Percentiles rank a stretch among this genome's conserved stretches.
Conservation (phyloP, 345 rosid species). For the Melaleuca quinquenervia region DNA sequence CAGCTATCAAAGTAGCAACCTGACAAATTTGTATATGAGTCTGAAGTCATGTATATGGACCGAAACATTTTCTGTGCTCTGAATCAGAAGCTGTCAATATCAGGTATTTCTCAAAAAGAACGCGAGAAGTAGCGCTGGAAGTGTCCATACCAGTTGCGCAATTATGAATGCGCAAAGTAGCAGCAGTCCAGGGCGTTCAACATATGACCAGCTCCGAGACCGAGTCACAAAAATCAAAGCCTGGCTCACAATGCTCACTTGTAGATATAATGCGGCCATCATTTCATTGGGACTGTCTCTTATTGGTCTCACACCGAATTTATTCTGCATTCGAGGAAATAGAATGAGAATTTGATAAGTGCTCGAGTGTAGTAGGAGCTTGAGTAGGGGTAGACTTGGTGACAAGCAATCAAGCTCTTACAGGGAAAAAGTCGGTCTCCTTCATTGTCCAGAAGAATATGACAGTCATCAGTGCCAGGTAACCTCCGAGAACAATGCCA, state of each 20-base stretch:
- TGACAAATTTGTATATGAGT: neutral
- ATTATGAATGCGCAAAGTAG: slow-evolving; percentile 21
- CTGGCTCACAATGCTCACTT: slow-evolving; percentile 47
- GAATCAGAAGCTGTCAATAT: neutral
- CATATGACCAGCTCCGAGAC: slow-evolving; percentile 36
- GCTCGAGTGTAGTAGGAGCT: neutral
- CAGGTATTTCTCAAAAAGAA: neutral
- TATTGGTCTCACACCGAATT: slow-evolving; percentile 23
- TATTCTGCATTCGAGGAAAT: slow-evolving; percentile 10
- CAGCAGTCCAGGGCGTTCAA: slow-evolving; percentile 30
- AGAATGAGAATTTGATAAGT: neutral
- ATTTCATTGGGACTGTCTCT: slow-evolving; percentile 14
- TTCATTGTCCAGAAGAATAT: slow-evolving; percentile 31
- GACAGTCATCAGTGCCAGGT: slow-evolving; percentile 30
- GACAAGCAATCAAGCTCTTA: slow-evolving; percentile 2
- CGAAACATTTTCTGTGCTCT: neutral
- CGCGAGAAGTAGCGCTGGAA: neutral
- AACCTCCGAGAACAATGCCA: slow-evolving; percentile 30
- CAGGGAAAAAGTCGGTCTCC: slow-evolving; percentile 28
- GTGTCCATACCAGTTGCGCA: slow-evolving; percentile 29
- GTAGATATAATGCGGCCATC: slow-evolving; percentile 36
- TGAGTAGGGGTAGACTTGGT: neutral
- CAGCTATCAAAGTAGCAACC: slow-evolving; percentile 41
- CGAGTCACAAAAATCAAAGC: slow-evolving; percentile 43
- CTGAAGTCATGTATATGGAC: neutral